A percentile compares a stretch with the other conserved stretches of the same genome.
These are phyloP conservation scores for Penicillium chermesinum DNA, from an alignment of 495 filamentous ascomycete genomes.

Conservation along the genomic window DNA sequence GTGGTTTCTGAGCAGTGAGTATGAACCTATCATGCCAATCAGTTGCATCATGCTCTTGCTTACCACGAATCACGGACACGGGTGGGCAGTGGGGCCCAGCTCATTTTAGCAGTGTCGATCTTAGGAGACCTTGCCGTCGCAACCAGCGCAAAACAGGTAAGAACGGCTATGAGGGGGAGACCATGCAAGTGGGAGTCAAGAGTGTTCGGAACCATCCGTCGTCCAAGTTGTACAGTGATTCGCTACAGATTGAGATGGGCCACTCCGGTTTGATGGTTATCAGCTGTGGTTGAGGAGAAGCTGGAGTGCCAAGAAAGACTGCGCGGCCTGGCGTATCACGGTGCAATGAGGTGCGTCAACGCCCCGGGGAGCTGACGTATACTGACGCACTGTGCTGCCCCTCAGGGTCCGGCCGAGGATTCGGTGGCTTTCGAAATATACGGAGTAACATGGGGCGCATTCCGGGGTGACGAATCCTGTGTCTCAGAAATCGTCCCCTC, in stretches of 20 bases:
- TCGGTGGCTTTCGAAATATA: background rate
- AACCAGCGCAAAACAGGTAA: background rate
- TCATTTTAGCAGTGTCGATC: background rate
- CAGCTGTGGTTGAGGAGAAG: constrained; percentile 3
- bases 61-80: constrained; percentile 1
- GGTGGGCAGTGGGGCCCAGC: background rate
- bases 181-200: too few relatives aligned
- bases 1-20: constrained; percentile 4
- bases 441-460: constrained; percentile 7
- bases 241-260: too few relatives aligned
- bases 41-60: constrained; percentile 5
- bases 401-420: too few relatives aligned
- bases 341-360: constrained; percentile 8
- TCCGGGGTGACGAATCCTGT: constrained; percentile 20
- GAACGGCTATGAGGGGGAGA: too few relatives aligned
- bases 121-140: background rate
- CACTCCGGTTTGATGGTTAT: too few relatives aligned
- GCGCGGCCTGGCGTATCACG: constrained; percentile 12
- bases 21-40: constrained; percentile 6
- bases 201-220: too few relatives aligned
- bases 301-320: constrained; percentile 5
- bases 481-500: constrained; percentile 10
- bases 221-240: too few relatives aligned
- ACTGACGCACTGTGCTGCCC: constrained; percentile 9
- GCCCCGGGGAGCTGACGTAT: constrained; percentile 21